Percentiles rank a stretch among this genome's conserved stretches.
Conservation (phyloP, 2,329 filamentous ascomycete genomes). For the Penicillium thymicola region DNA sequence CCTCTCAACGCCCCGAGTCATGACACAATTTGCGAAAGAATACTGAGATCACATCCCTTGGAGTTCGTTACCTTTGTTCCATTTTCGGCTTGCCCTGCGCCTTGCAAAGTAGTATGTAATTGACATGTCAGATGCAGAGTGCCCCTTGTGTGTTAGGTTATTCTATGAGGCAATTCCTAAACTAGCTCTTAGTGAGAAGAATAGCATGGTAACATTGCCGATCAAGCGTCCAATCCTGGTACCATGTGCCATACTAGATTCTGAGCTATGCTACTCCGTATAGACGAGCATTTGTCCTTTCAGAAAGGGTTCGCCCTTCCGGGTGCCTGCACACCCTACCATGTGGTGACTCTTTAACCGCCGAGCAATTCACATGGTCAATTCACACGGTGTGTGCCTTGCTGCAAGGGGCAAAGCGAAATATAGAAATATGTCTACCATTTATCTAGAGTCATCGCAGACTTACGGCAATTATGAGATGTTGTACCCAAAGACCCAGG, state of each 20-base stretch:
- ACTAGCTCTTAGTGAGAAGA: background rate
- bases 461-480: background rate
- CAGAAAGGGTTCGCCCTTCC: background rate
- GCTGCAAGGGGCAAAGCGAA: constrained; percentile 1
- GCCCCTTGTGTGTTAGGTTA: background rate
- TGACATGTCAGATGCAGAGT: background rate
- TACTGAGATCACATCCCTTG: background rate
- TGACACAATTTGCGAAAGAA: background rate
- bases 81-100: background rate
- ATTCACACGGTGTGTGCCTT: background rate
- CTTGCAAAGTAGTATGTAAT: background rate
- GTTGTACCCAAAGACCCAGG: background rate
- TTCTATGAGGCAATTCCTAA: background rate
- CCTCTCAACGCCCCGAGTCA: background rate
- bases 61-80: background rate
- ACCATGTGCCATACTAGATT: background rate
- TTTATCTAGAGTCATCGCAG: background rate
- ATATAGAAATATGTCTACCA: background rate
- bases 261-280: background rate
- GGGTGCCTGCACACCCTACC: background rate
- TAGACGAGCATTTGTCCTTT: background rate
- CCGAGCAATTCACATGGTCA: background rate
- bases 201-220: background rate
- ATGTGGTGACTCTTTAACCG: background rate
- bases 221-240: background rate